Evolutionary conservation across 2,329 filamentous ascomycete species (phyloP).

Genomic region (Xylariaceae sp.): DNA sequence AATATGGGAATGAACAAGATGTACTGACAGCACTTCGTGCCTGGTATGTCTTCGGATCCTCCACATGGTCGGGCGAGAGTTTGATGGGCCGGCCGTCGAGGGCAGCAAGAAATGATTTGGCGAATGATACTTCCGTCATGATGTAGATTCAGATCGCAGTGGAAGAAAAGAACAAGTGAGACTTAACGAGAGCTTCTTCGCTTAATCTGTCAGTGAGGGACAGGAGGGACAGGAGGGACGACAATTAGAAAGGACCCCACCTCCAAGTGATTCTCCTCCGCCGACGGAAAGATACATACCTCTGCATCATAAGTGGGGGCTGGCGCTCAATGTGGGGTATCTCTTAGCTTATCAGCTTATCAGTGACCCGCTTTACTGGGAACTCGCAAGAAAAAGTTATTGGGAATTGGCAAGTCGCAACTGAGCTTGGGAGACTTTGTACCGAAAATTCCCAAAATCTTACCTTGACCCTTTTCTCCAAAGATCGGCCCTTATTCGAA

Average conservation of each 20-base stretch:
- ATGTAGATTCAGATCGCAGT: conserved; percentile 19
- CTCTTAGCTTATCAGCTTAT: conserved; percentile 32
- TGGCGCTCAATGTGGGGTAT: too few species aligned
- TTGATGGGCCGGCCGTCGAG: conserved; percentile 77
- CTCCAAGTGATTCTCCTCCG: background rate
- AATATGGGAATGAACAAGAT: conserved; percentile 1
- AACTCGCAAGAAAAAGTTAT: conserved; percentile 24
- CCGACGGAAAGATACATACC: background rate
- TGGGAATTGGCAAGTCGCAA: conserved; percentile 14
- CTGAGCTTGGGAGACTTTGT: background rate
- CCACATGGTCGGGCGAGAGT: conserved; percentile 84
- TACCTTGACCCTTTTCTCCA: background rate
- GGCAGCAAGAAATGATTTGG: conserved; percentile 74
- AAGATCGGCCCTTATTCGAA: background rate
- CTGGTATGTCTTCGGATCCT: conserved; percentile 76
- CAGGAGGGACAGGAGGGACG: background rate
- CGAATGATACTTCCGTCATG: conserved; percentile 83
- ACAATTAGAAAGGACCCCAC: background rate
- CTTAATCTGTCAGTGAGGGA: background rate
- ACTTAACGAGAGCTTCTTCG: background rate
- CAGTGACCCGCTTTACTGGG: conserved; percentile 7
- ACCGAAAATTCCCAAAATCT: background rate
- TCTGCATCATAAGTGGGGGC: background rate
- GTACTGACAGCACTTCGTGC: conserved; percentile 67
- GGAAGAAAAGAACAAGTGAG: background rate